Evolutionary conservation across 257 asterid species (phyloP), one percentile per base, ranked within the genome.

Genomic region (Nicotiana attenuata): DNA sequence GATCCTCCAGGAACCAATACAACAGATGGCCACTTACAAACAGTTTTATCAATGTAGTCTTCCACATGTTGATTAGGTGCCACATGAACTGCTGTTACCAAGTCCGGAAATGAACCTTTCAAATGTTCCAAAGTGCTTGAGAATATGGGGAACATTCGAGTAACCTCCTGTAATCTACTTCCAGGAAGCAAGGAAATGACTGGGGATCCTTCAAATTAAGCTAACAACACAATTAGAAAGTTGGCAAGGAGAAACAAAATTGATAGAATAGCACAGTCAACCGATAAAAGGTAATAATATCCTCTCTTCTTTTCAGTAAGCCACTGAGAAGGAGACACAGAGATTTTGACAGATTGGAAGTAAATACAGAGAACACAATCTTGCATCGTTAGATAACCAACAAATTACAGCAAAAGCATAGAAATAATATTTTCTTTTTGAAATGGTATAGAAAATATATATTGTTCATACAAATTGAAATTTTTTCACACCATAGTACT

Each of bases 111-210:
- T 24, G 85, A 81, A 66, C 82, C 89, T 84, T 84, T 91, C 76
- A 94, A 86, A 55, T 84, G 90, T 82, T 85, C 86, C 93, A 96
- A 56, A 61, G 97, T 85, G 81, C 85, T 80, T 35, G 90, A 83
- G 84, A 89, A 94, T 86, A 96, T 89, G 47, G 97, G 84, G 82
- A 96, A 91, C 97, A 96, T 96, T 65, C 97, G 92, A 28, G 87
- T 87, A 61, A 94, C 98, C 91, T 96, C 99, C 85, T 94, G 98
- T 76, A 92, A 88, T 86, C 98, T 91, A 89, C 99, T 96, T 89
- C 99, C 98, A 76, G 99, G 97, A 81, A 94, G 97, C 88, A 96
- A 86, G 65, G 97, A 91, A 61, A 96, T 87, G 82, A 94, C 73
- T 13, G 89, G 91, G 16, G 97, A 91, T 78, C 91, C 99, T 95